Evolutionary conservation across 306 rosid genomes (phyloP), one percentile per base, ranked within the genome.

Genomic region (Hippophae rhamnoides): DNA sequence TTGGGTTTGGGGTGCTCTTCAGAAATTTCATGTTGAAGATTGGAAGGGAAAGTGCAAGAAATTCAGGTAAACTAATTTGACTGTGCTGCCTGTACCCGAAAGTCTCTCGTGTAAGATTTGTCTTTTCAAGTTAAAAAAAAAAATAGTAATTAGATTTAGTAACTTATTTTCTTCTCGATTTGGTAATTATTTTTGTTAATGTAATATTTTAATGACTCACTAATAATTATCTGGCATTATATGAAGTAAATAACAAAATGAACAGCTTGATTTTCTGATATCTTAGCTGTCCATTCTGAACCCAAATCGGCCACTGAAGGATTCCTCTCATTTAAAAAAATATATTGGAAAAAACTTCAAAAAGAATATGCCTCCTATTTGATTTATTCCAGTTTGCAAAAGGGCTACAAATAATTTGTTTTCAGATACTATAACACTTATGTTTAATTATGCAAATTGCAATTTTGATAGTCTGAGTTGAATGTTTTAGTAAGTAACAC

Each of bases 231-330:
- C 40, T 43, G 54, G 56, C 40, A 50, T 72, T 54, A 43, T 53
- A 55, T 51, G 45, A 48, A 38, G 25, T 25, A 67, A 44, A 55
- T 59, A 76, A 67, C 70, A 76, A 71, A 71, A 76, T 58, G 68
- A 56, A 72, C 72, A 59, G 78, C 69, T 62, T 64, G 65, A 43
- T 50, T 53, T 57, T 51, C 9, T 31, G 46, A 63, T 69, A 23
- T 43, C n/a, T 55, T 71, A 44, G 58, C 73, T 72, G 75, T 77
- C 66, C 73, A 60, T 68, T 60, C 66, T 72, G 65, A 63, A 69
- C 72, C 65, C 62, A 67, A 71, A 56, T 69, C 61, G 65, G 58
- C 76, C 63, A 27, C 59, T 54, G 45, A 45, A 67, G 61, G 70
- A 63, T 74, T 72, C 57, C 57, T 31, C 42, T 14, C 65, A 8